These are phyloP conservation scores for Schizothecium vesticola DNA, from an alignment of 495 filamentous ascomycete species.

Conservation along the genomic window DNA sequence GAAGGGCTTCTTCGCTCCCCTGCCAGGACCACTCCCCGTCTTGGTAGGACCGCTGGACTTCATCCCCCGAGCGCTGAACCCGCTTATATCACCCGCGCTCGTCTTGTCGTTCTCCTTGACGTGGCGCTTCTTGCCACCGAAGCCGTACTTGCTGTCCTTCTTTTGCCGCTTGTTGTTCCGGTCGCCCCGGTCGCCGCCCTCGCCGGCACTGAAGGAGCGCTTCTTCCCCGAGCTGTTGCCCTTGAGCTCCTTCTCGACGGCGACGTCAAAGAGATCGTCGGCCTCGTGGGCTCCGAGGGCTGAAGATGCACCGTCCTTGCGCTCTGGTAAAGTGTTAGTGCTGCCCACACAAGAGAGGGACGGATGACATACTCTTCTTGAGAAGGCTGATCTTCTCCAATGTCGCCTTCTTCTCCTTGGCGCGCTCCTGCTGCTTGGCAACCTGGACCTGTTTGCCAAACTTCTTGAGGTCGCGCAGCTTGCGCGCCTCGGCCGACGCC, in stretches of 20 bases:
- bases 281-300: slow-evolving; percentile 61
- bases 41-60: slow-evolving; percentile 44
- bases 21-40: slow-evolving; percentile 12
- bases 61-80: slow-evolving; percentile 79
- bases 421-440: slow-evolving; percentile 87
- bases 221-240: slow-evolving; percentile 33
- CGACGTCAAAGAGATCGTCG: slow-evolving; percentile 93
- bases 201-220: slow-evolving; percentile 24
- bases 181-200: slow-evolving; percentile 28
- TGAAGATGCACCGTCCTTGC: slow-evolving; percentile 63
- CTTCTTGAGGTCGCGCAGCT: slow-evolving; percentile 93
- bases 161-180: slow-evolving; percentile 73
- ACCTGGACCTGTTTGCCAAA: slow-evolving; percentile 99
- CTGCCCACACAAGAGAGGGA: neutral
- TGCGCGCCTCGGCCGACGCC: slow-evolving; percentile 82
- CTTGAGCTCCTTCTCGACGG: slow-evolving; percentile 68
- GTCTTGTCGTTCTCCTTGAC: slow-evolving; percentile 81
- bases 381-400: slow-evolving; percentile 88
- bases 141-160: slow-evolving; percentile 89
- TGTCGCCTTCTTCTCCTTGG: slow-evolving; percentile 82
- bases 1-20: slow-evolving; percentile 15
- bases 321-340: slow-evolving; percentile 53
- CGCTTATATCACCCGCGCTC: slow-evolving; percentile 69
- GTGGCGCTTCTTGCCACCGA: slow-evolving; percentile 88
- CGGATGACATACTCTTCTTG: slow-evolving; percentile 73